Conservation (phyloP, 164 flowering plant genomes). For the Berberis vulgaris region DNA sequence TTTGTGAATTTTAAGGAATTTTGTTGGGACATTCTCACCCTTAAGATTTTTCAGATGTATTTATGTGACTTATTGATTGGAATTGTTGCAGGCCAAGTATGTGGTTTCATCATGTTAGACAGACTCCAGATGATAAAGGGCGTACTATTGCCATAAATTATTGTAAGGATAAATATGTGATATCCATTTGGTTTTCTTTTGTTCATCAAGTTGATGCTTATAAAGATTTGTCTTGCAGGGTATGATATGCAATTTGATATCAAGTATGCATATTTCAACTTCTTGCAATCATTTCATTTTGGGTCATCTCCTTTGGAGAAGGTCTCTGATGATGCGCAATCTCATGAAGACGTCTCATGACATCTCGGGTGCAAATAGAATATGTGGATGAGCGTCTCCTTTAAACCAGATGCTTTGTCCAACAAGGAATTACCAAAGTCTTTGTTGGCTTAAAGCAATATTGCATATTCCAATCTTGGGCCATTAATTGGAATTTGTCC, state of each 20-base stretch:
- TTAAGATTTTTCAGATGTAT: not conserved
- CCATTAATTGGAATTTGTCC: no score
- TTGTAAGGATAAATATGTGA: conserved; percentile 33
- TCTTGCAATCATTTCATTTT: conserved; percentile 54
- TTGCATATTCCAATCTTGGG: no score
- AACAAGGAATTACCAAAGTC: no score
- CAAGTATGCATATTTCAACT: conserved; percentile 89
- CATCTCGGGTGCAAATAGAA: not conserved
- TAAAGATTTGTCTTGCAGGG: conserved; percentile 40
- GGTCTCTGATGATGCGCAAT: not conserved
- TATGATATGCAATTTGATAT: conserved; percentile 97
- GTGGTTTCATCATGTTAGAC: conserved; percentile 98
- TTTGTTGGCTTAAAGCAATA: no score
- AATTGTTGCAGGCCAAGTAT: conserved; percentile 82
- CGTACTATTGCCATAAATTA: conserved; percentile 84
- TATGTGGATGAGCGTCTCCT: no score
- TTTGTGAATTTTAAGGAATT: no score
- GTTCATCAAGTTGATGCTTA: not conserved
- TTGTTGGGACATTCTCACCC: not conserved
- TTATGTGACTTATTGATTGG: conserved; percentile 2
- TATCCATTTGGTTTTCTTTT: no score
- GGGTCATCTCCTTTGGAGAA: conserved; percentile 8
- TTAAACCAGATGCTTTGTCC: no score
- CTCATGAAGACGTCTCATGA: not conserved
- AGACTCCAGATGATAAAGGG: conserved; percentile 59